These are phyloP conservation scores for Boletus sp. DNA, from an alignment of 768 basidiomycete species.

Conservation along the genomic window DNA sequence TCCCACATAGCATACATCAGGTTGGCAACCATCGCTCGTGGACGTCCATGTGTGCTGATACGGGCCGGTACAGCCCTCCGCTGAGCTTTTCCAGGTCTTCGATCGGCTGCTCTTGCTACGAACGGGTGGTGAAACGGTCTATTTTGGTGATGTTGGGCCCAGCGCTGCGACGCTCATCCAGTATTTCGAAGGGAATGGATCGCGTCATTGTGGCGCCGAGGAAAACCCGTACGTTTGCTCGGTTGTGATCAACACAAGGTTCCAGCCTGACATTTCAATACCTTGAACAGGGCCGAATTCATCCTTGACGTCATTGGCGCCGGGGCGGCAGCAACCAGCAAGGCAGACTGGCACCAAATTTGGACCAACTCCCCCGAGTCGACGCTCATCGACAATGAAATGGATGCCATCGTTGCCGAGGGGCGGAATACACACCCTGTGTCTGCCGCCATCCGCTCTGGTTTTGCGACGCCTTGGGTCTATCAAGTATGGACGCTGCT, in stretches of 20 bases:
- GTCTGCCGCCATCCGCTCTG: constrained; percentile 35
- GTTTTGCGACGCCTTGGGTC: constrained; percentile 53
- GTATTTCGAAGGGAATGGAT: constrained; percentile 77
- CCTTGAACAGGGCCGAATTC: constrained; percentile 47
- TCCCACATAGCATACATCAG: constrained; percentile 40
- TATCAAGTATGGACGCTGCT: constrained; percentile 46
- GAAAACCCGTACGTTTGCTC: constrained; percentile 60
- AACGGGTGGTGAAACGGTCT: constrained; percentile 69
- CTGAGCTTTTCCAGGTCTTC: constrained; percentile 78
- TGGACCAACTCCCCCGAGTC: constrained; percentile 55
- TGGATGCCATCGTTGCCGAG: constrained; percentile 46
- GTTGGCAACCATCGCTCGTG: neutral
- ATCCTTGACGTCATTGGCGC: constrained; percentile 75
- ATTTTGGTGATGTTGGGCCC: constrained; percentile 66
- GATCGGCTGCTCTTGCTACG: constrained; percentile 75
- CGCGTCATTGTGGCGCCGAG: constrained; percentile 51
- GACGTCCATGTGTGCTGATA: neutral
- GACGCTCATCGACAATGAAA: constrained; percentile 32
- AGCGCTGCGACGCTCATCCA: constrained; percentile 58
- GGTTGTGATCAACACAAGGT: constrained; percentile 40
- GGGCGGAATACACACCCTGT: constrained; percentile 43
- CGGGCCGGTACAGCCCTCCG: constrained; percentile 54
- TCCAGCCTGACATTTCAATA: constrained; percentile 36
- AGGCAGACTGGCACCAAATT: constrained; percentile 56
- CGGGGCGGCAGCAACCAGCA: constrained; percentile 57